Evolutionary conservation across 202 grass and related monocot species (phyloP).

Genomic region (Eragrostis tef): DNA sequence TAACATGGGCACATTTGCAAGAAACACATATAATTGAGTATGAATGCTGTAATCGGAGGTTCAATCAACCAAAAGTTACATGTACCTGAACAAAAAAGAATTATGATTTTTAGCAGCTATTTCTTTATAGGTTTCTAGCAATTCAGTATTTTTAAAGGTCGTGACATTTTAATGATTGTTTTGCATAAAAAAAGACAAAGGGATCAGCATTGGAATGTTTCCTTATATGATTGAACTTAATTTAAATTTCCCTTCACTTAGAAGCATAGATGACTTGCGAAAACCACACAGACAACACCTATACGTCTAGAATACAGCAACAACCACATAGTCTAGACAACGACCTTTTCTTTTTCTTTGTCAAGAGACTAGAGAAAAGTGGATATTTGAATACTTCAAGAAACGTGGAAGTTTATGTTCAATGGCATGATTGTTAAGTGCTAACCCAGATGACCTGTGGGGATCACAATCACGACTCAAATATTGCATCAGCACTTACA

Average conservation of each 20-base stretch:
- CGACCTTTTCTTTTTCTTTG: slow-evolving; percentile 26
- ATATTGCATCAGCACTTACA: slow-evolving; percentile 6
- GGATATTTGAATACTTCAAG: slow-evolving; percentile 8
- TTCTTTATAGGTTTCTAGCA: neutral
- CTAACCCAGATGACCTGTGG: neutral
- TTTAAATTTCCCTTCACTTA: slow-evolving; percentile 52
- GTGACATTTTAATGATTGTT: slow-evolving; percentile 8
- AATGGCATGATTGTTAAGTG: slow-evolving; percentile 16
- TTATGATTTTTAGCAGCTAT: neutral
- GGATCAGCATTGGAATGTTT: slow-evolving; percentile 26
- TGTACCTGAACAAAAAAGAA: neutral
- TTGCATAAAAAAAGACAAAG: slow-evolving; percentile 35
- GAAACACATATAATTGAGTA: neutral
- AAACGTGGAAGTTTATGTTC: slow-evolving; percentile 35
- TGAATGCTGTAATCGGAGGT: neutral
- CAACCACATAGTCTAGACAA: slow-evolving; percentile 31
- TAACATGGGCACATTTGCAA: neutral
- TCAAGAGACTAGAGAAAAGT: slow-evolving; percentile 34
- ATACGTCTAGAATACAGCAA: slow-evolving; percentile 49
- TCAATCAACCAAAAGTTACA: slow-evolving; percentile 6
- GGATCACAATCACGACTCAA: slow-evolving; percentile 31
- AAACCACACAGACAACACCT: slow-evolving; percentile 49
- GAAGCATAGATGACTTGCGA: slow-evolving; percentile 46
- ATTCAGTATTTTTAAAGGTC: neutral
- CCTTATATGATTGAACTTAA: slow-evolving; percentile 2